Conservation (phyloP, 2,329 filamentous ascomycete species). For the Neofusicoccum parvum region DNA sequence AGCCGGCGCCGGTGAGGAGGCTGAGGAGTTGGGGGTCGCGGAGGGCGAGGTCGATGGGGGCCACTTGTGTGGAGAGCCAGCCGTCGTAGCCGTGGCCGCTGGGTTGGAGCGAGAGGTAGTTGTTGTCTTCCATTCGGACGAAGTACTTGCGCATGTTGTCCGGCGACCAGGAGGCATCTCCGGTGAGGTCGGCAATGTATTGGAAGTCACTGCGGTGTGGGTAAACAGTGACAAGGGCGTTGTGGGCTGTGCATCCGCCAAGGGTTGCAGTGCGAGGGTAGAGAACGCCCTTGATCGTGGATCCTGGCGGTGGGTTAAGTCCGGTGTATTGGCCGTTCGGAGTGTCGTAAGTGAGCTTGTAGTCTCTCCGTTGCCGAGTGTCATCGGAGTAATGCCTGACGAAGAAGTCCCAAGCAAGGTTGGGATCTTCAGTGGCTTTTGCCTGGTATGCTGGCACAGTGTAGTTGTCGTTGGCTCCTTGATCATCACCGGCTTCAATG, state of each 20-base stretch:
- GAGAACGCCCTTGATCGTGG: conserved; percentile 55
- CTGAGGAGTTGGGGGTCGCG: conserved; percentile 57
- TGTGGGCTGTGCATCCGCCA: conserved; percentile 64
- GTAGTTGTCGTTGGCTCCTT: conserved; percentile 53
- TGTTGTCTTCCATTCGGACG: conserved; percentile 55
- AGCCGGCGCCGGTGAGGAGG: conserved; percentile 53
- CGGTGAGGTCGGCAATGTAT: conserved; percentile 59
- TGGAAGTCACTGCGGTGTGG: conserved; percentile 64
- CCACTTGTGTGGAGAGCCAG: conserved; percentile 56
- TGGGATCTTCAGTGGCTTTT: conserved; percentile 50
- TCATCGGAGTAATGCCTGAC: conserved; percentile 62
- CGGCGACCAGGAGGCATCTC: conserved; percentile 61
- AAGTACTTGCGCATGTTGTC: conserved; percentile 62
- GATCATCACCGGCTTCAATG: conserved; percentile 63
- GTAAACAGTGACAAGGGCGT: conserved; percentile 62
- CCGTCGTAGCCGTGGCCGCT: conserved; percentile 60
- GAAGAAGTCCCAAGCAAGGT: conserved; percentile 60
- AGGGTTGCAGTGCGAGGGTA: conserved; percentile 61
- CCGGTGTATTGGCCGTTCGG: conserved; percentile 58
- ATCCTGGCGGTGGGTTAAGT: conserved; percentile 55
- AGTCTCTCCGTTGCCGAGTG: conserved; percentile 57
- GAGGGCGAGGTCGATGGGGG: conserved; percentile 45
- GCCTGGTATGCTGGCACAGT: conserved; percentile 60
- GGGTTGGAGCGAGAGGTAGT: conserved; percentile 48
- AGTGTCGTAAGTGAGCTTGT: conserved; percentile 61